phyloP scores from a whole-genome alignment of 2,329 filamentous ascomycete genomes.

The Calonectria honghensis region DNA sequence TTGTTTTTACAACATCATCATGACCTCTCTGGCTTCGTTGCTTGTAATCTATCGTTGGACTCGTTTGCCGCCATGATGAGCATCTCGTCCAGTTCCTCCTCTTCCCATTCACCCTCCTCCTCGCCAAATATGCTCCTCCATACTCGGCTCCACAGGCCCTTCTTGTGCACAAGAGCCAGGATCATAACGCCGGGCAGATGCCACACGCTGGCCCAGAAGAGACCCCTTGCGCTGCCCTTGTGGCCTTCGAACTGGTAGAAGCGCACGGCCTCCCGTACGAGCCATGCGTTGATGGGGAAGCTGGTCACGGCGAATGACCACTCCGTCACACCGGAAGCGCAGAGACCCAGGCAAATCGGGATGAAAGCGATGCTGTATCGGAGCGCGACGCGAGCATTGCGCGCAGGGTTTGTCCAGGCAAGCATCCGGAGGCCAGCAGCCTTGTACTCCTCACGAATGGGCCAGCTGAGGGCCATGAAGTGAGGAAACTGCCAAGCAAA shows the following conservation, averaged over 20 bases:
- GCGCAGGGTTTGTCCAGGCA: conserved; percentile 88
- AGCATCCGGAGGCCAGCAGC: conserved; percentile 82
- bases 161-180: conserved; percentile 93
- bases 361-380: conserved; percentile 91
- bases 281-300: conserved; percentile 88
- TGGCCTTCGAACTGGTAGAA: conserved; percentile 89
- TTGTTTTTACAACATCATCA: conserved; percentile 51
- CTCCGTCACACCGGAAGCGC: conserved; percentile 87
- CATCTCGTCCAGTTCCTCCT: conserved; percentile 71
- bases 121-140: conserved; percentile 81
- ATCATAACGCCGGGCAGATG: conserved; percentile 93
- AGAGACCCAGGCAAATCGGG: conserved; percentile 88
- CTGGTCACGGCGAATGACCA: conserved; percentile 90
- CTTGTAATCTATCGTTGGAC: conserved; percentile 45
- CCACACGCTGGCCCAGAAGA: conserved; percentile 99
- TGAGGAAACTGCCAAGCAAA: conserved; percentile 99
- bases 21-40: conserved; percentile 45
- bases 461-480: conserved; percentile 95
- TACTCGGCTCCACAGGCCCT: conserved; percentile 90
- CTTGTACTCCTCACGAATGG: conserved; percentile 92
- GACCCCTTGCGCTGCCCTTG: conserved; percentile 84
- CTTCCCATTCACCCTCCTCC: conserved; percentile 74
- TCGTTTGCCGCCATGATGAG: conserved; percentile 59
- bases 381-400: conserved; percentile 90
- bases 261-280: conserved; percentile 84